Evolutionary conservation across 2,329 filamentous ascomycete species (phyloP).

Genomic region (Paracoccidioides brasiliensis): DNA sequence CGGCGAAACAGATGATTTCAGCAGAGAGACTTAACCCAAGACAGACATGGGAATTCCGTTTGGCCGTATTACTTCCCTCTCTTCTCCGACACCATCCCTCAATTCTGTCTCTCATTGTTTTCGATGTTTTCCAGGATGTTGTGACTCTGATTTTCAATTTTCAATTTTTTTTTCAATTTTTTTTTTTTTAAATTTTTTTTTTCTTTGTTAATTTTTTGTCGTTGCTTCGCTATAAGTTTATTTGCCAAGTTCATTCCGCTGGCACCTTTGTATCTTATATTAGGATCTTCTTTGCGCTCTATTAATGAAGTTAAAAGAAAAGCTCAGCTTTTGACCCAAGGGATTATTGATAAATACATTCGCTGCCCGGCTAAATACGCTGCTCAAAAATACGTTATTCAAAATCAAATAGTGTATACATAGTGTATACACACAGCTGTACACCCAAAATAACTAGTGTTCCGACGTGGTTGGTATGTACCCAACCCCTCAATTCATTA

Average conservation of each 20-base stretch:
- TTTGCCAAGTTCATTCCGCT: neutral
- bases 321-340: neutral
- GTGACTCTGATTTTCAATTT: too few relatives aligned
- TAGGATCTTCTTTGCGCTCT: neutral
- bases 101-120: neutral
- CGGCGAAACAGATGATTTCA: neutral
- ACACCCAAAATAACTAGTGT: too few relatives aligned
- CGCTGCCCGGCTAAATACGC: too few relatives aligned
- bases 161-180: neutral
- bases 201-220: neutral
- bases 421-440: too few relatives aligned
- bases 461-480: too few relatives aligned
- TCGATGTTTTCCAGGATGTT: too few relatives aligned
- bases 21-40: neutral
- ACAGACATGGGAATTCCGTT: neutral
- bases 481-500: too few relatives aligned
- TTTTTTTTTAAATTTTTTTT: slow-evolving; percentile 5
- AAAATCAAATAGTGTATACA: too few relatives aligned
- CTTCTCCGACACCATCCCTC: neutral
- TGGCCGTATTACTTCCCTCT: neutral
- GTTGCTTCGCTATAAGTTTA: neutral
- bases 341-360: neutral
- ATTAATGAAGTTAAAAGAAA: neutral
- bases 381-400: too few relatives aligned
- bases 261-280: neutral